Evolutionary conservation across 2,329 filamentous ascomycete genomes (phyloP), one percentile per base, ranked within the genome.

Genomic region (Zymoseptoria crescenta): DNA sequence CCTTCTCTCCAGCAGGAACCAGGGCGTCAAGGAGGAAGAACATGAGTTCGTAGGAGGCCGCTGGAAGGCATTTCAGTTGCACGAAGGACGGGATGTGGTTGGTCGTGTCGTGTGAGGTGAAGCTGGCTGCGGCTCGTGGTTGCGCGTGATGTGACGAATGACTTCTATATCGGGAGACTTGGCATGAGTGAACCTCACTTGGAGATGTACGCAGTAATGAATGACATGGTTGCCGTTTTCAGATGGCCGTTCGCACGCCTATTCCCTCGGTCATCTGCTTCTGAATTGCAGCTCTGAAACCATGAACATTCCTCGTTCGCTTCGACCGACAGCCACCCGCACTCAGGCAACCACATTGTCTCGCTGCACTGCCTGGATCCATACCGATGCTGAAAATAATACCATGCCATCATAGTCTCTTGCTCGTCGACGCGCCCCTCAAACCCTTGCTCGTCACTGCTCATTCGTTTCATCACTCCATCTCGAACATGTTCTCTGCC

Each of bases 401-500:
- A n/a, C 7, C 35, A n/a, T 45, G 35, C 35, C 35, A 45, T 45
- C 35, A 45, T n/a, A 45, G 13, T 45, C 35, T 45, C 24, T 24
- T 24, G 10, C 7, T 45, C 35, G 7, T n/a, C 10, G 35, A 45
- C 35, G 35, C 35, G 35, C 16, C 13, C 35, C 35, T 45, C 35
- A 16, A 13, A n/a, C 16, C 10, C 29, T 30, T 30, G 29, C 10
- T 8, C 29, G 8, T 16, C 35, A 45, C 35, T 45, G 29, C 10
- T 52, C 50, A 10, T 52, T 52, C 21, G 2, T 16, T 24, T 27
- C 55, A 21, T 67, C 59, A 65, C 45, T 61, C 61, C 53, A 62
- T 52, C 30, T 59, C 64, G 56, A 69, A 69, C 49, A 63, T 59
- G 41, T 65, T 62, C 49, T 65, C 67, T 8, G 63, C 63, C 29